Evolutionary conservation across 176 grass and related monocot genomes (phyloP), one percentile per base, ranked within the genome.

Genomic region (Themeda triandra): DNA sequence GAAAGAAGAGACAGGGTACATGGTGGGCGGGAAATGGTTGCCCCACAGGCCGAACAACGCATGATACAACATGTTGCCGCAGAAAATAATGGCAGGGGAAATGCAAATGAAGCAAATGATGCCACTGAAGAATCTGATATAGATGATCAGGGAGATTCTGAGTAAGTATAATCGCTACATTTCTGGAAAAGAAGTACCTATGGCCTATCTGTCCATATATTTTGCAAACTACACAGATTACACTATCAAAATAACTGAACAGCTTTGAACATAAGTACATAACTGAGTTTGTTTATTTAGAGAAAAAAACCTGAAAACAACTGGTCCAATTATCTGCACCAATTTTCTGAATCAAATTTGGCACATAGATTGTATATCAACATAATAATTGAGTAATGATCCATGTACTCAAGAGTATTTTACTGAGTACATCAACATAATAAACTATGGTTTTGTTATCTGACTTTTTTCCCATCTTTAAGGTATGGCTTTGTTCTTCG

Each of bases 401-500:
- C 4, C 25, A 46, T 73, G 25, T 73, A 48, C 27, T 31, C 71
- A 73, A 49, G 29, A 31, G 10, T 42, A 30, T 75, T 68, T 45
- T 89, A 8, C 2, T 75, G 46, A 59, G 24, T 78, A 32, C 68
- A 36, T 73, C 33, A 86, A 74, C 21, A 68, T 79, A 10, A 68
- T 79, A 7, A 66, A 66, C 5, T 53, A 7, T 89, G 66, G 4
- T 66, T 66, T 10, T 28, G 36, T 46, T 76, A 36, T 67, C 32
- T 71, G 29, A 48, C 4, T 62, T 63, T 71, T 69, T 41, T 42
- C 12, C 21, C 68, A 66, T 35, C 83, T 80, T 88, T 53, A 85
- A 99, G 97, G 84, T 99, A 99, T 19, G 90, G 97, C 19, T 99
- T 99, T 89, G 97, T 94, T 40, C 81, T 99, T 70, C 93, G 93